Evolutionary conservation across 2,329 filamentous ascomycete genomes (phyloP).

Genomic region (Sordariomycetes sp.): DNA sequence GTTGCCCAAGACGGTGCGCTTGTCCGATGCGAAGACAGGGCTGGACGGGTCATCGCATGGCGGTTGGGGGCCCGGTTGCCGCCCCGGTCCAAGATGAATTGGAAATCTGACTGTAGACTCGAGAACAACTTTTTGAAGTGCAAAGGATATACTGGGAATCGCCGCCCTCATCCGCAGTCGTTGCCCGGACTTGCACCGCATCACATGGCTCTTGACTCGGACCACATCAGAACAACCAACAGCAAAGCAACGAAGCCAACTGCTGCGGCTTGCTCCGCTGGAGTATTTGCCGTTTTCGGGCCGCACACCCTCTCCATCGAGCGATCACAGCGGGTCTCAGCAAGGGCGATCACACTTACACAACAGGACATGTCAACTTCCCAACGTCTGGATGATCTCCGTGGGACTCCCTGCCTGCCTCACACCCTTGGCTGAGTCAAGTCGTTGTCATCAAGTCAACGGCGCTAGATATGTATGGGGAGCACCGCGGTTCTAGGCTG

Average conservation of each 20-base stretch:
- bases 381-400: not conserved
- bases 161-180: not conserved
- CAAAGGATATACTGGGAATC: not conserved
- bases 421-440: not conserved
- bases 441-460: not conserved
- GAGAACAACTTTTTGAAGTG: not conserved
- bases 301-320: not conserved
- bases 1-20: slow-evolving; percentile 1
- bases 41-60: not conserved
- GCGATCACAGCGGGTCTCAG: not conserved
- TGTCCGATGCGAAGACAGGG: slow-evolving; percentile 2
- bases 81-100: not conserved
- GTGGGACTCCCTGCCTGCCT: not conserved
- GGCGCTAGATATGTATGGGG: not conserved
- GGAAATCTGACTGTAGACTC: not conserved
- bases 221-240: not conserved
- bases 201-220: too few relatives aligned
- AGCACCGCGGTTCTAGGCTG: not conserved
- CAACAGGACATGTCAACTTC: not conserved
- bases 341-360: not conserved
- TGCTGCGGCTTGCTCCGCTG: not conserved
- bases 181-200: too few relatives aligned
- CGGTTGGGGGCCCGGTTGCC: not conserved
- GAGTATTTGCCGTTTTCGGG: not conserved
- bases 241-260: not conserved